Base-by-base conservation (phyloP, 805 yeast species). In the Wickerhamiella spandovensis region DNA sequence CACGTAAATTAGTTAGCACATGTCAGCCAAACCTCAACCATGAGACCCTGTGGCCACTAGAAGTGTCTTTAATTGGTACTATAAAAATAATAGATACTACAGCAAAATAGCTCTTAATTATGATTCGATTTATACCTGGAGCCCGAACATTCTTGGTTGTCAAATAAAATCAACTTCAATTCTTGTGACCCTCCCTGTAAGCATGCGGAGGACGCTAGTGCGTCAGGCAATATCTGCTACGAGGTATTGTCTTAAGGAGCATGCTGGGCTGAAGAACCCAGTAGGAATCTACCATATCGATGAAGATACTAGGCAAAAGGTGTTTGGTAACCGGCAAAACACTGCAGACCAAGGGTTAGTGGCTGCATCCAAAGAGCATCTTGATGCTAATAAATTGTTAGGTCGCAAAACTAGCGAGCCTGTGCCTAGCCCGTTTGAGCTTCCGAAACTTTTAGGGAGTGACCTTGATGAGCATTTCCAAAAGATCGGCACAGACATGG, bases 401-500 rank as follows among this genome's bases (percentile, higher is more conserved):
- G 54, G 54, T 39, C 58, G 56, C 46, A 44, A 49, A 13, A 58
- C 62, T 1, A 46, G 37, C 25, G 22, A 46, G 44, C 60, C 61
- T 1, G 23, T 38, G 13, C 23, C 42, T 1, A 20, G 56, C 1
- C 24, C 49, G 10, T 38, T 58, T 2, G 53, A 72, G 15, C 62
- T 89, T 13, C 98, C 99, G 0, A 64, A 67, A 22, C 62, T 90
- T n/a, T 78, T 80, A 48, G 98, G 97, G 0, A 51, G 63, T 1
- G 68, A 79, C 7, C 65, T 92, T 7, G 94, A 84, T 61, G 95
- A 86, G 60, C 99, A 92, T 69, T 92, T 92, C 62, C 74, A 78
- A 57, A 73, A 75, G 53, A 63, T 65, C 2, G 97, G 95, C 0
- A 59, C 66, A 21, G 66, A 69, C 51, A 74, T 78, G 45, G 66